Evolutionary conservation across 2,329 filamentous ascomycete genomes (phyloP), one percentile per base, ranked within the genome.

Genomic region (Ascochyta pisi): DNA sequence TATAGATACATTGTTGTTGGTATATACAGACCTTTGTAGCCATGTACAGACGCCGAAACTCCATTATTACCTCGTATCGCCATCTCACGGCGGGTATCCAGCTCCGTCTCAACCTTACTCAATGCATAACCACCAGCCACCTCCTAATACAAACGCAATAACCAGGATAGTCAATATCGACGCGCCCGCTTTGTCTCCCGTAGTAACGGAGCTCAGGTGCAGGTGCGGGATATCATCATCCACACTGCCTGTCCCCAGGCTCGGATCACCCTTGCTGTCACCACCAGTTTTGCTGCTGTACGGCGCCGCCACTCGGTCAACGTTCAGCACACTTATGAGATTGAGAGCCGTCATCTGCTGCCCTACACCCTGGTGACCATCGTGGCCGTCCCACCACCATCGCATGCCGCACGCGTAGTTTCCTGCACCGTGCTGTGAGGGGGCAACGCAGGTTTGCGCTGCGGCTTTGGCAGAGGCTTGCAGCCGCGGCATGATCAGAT

Each of bases 271-370:
- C 45, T 73, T 50, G 43, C 76, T 80, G 8, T 80, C 83, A 19
- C 82, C 83, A 15, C 84, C 84, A 2, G 80, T 84, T 0, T 66
- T 62, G 40, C 80, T 79, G 5, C 76, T 79, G 3, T 83, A 73
- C 8, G 81, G 81, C 7, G 76, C 74, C 4, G 67, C 59, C 0
- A 78, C 73, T 8, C 65, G 54, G 12, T 71, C 52, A 9, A 82
- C 75, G 24, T 81, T 70, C 44, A 79, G 71, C 33, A 77, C 78
- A 52, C 78, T 71, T 47, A 86, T 79, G 43, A 82, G 78, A 43
- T 82, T 82, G 6, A 87, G 74, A 0, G 82, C 83, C 44, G 78
- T 80, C 82, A 86, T 84, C 71, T 85, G 81, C 68, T 86, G 81
- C 2, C 83, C 83, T 1, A 84, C 83, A 7, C 84, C 83, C 10